These are phyloP conservation scores for Dictyostelium purpureum DNA, from an alignment of 78 protist species.

Conservation along the genomic window DNA sequence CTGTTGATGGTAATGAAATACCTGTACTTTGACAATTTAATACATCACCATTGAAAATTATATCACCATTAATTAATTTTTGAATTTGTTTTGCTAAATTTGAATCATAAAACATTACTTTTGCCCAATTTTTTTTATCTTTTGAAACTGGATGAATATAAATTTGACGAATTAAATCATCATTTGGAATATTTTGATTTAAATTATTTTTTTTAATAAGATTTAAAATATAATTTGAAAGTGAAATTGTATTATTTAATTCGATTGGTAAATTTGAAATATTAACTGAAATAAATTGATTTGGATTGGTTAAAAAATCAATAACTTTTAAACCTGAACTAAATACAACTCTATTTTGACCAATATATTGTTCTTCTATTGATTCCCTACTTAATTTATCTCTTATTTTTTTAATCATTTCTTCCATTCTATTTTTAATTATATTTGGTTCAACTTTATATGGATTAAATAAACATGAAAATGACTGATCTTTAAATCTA, in stretches of 20 bases:
- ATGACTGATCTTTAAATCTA: not conserved
- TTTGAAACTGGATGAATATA: not conserved
- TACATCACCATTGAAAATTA: not conserved
- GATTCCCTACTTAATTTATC: not conserved
- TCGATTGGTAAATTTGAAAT: not conserved
- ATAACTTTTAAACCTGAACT: not conserved
- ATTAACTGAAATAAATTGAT: not conserved
- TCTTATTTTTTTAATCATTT: not conserved
- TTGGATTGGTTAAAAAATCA: not conserved
- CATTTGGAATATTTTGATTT: too few relatives aligned
- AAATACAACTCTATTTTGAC: not conserved
- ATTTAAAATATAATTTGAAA: not conserved
- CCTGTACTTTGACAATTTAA: not conserved
- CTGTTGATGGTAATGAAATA: not conserved
- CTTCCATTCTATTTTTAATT: not conserved
- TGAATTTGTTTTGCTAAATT: not conserved
- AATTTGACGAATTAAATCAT: not conserved
- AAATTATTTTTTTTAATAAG: too few relatives aligned
- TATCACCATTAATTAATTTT: not conserved
- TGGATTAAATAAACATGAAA: not conserved
- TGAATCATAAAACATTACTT: not conserved
- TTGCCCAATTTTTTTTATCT: not conserved
- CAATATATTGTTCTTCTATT: not conserved
- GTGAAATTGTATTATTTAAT: not conserved
- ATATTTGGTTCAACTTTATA: not conserved